These are phyloP conservation scores for Daucus carota DNA, from an alignment of 129 eudicot genomes.

Conservation along the genomic window DH1_v3.0 NC_030383.2:38765501-38766000, in stretches of 20 bases:
- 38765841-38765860: not conserved
- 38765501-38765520: not conserved
- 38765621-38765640: no score
- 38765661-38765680: not conserved
- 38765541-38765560: not conserved
- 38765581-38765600: not conserved
- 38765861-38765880: not conserved
- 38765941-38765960: not conserved
- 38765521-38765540: constrained; percentile 2
- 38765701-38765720: constrained; percentile 44
- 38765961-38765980: not conserved
- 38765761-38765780: not conserved
- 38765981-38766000: not conserved
- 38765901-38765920: constrained; percentile 61
- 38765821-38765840: not conserved
- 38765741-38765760: constrained; percentile 9
- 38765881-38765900: constrained; percentile 22
- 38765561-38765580: not conserved
- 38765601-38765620: not conserved
- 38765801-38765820: not conserved
- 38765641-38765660: constrained; percentile 16
- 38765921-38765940: constrained; percentile 74
- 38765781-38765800: constrained; percentile 29
- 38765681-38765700: not conserved
- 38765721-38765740: constrained; percentile 66